Base-by-base conservation (phyloP, 2,329 filamentous ascomycete species). In the Cladosporium halotolerans region DNA sequence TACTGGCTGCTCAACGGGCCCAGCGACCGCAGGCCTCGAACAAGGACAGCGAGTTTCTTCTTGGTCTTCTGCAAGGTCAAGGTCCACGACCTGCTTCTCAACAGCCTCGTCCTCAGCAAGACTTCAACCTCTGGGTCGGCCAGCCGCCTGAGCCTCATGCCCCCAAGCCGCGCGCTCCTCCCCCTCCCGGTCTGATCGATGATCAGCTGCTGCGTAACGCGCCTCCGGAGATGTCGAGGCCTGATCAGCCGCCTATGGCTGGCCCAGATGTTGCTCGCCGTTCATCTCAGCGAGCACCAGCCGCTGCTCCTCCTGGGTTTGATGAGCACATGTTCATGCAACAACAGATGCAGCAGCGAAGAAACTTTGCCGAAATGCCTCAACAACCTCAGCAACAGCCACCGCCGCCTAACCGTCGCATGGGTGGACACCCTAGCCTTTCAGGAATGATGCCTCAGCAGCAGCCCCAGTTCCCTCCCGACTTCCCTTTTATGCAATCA, bases 21-120 rank as follows among this genome's bases (percentile, higher is more conserved):
- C 73, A 63, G 39, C 66, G 71, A 44, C 56, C 66, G 9, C 64
- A 67, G 13, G 70, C 67, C 58, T 84, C 79, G 66, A 66, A 64
- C 57, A 63, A 65, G 43, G 88, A 92, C 62, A 82, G 86, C n/a
- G 87, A 95, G 59, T 91, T 93, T 66, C 74, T 96, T 45, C 88
- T 95, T 70, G 87, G 84, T 57, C 77, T 96, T 31, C 93, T 96
- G 60, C 77, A 80, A 63, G 63, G 23, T 62, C 64, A 45, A 67
- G 66, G 47, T 64, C 66, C 56, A 48, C 68, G 44, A 18, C 54
- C 68, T 18, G 60, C 71, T 43, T 68, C 70, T n/a, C 67, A 65
- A 14, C 55, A 62, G 38, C 60, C 62, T 9, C 61, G 55, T 18
- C 62, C 59, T 31, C 59, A 59, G 9, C 54, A 47, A 31, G 59